A percentile compares a stretch with the other conserved stretches of the same genome.
phyloP scores from a whole-genome alignment of 495 filamentous ascomycete species.

The Penicillium cosmopolitanum region DNA sequence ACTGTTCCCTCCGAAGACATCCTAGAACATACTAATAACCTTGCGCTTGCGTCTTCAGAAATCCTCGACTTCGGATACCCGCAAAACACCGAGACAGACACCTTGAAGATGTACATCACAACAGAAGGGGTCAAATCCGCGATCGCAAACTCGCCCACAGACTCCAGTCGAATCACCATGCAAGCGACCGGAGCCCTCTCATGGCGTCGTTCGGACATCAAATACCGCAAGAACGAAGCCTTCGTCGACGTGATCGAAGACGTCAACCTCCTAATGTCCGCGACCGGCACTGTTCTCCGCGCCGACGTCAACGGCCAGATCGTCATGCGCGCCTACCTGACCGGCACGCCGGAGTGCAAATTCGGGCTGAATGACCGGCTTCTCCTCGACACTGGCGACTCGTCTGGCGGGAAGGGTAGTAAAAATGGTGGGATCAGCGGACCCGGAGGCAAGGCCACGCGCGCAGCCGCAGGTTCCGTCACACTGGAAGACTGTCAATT shows the following conservation, averaged over 20 bases:
- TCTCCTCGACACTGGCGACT: constrained; percentile 74
- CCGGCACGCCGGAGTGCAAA: constrained; percentile 97
- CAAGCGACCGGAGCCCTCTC: constrained; percentile 97
- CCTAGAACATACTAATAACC: background rate
- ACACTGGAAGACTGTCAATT: constrained; percentile 98
- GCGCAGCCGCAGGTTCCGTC: constrained; percentile 93
- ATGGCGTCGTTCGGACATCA: constrained; percentile 95
- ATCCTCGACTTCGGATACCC: constrained; percentile 99
- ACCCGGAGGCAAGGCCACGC: constrained; percentile 73
- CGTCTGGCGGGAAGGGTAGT: constrained; percentile 45
- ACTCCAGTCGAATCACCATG: constrained; percentile 97
- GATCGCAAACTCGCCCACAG: constrained; percentile 66
- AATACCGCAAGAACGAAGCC: constrained; percentile 99
- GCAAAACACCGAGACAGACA: constrained; percentile 98
- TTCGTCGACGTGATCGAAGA: constrained; percentile 99
- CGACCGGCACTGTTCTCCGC: constrained; percentile 89
- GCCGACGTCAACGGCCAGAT: constrained; percentile 98
- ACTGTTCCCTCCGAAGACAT: background rate
- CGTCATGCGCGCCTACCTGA: constrained; percentile 97
- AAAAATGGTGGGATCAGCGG: constrained; percentile 39
- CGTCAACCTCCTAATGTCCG: constrained; percentile 98
- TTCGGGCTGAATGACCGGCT: constrained; percentile 98
- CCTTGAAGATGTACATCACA: constrained; percentile 99
- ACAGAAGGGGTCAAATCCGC: constrained; percentile 98
- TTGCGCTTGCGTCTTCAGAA: constrained; percentile 56